Evolutionary conservation across 306 rosid species (phyloP), one percentile per base, ranked within the genome.

Genomic region (Mimosa bimucronata): DNA sequence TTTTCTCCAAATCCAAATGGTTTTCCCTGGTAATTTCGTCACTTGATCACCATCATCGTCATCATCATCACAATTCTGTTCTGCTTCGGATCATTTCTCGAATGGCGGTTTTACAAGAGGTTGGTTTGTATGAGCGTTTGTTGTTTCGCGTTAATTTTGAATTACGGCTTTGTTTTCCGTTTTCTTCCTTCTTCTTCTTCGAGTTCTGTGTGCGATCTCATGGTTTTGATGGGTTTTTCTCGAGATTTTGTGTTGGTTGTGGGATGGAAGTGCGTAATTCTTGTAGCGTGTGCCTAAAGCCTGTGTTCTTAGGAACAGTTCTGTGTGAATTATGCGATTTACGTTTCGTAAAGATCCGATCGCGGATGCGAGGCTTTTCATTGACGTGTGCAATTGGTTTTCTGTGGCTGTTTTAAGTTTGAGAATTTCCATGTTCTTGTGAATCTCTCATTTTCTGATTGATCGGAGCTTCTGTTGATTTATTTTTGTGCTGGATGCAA

Each of bases 341-440:
- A 30, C 79, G 12, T 85, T 77, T 66, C 72, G 61, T 83, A 67
- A 81, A 80, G 90, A 89, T 88, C 94, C 79, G 72, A 77, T 81
- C 82, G 71, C 45, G 82, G 48, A 81, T 62, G 60, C 60, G 75
- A 45, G 62, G 69, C 75, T 46, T 14, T 64, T 67, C 30, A 45
- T 76, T 74, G 31, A 31, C 18, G n/a, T 79, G 25, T 65, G 62
- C 29, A 50, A 80, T 26, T 76, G 70, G 30, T 30, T 48, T 5
- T 71, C 79, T 71, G 28, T 21, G 3, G 69, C 73, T 46, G 1
- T 30, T 19, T 79, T n/a, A 25, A 53, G 71, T 55, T 82, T 6
- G 60, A 41, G 60, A 81, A 50, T 76, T 82, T 66, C 29, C 25
- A 23, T 64, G 77, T 50, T 69, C 8, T 21, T 28, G 30, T 13